Conservation (phyloP, 192 early-diverging fungal species). For the Coemansia sp. region DNA sequence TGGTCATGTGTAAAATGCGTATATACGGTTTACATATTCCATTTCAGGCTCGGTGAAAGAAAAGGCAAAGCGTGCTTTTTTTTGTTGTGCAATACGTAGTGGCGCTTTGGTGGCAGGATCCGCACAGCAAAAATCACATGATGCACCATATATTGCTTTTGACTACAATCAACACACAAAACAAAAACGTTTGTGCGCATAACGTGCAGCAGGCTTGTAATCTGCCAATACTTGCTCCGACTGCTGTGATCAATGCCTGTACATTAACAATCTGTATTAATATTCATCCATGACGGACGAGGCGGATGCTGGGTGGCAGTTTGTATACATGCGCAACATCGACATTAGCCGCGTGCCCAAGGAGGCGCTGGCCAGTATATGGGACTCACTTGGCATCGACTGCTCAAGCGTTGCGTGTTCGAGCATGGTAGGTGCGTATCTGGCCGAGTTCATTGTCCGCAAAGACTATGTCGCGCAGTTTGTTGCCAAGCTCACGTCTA, state of each 20-base stretch:
- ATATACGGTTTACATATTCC: no score
- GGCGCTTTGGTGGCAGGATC: no score
- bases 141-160: no score
- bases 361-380: constrained; percentile 9
- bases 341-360: constrained; percentile 31
- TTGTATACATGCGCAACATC: constrained; percentile 52
- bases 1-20: no score
- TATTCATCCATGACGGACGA: not conserved
- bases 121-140: no score
- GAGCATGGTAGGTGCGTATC: constrained; percentile 28
- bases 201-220: not conserved
- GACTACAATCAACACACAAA: not conserved
- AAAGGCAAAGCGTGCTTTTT: no score
- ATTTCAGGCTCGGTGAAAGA: no score
- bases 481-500: not conserved
- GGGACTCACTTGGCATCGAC: constrained; percentile 24
- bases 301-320: constrained; percentile 10
- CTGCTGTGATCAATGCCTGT: no score
- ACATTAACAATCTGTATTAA: no score
- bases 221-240: not conserved
- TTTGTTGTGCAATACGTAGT: no score
- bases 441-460: constrained; percentile 38
- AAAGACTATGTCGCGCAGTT: constrained; percentile 15
- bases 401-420: constrained; percentile 10
- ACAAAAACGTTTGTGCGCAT: not conserved